Conservation (phyloP, 768 basidiomycete genomes). For the Rhizopogon sp. region DNA sequence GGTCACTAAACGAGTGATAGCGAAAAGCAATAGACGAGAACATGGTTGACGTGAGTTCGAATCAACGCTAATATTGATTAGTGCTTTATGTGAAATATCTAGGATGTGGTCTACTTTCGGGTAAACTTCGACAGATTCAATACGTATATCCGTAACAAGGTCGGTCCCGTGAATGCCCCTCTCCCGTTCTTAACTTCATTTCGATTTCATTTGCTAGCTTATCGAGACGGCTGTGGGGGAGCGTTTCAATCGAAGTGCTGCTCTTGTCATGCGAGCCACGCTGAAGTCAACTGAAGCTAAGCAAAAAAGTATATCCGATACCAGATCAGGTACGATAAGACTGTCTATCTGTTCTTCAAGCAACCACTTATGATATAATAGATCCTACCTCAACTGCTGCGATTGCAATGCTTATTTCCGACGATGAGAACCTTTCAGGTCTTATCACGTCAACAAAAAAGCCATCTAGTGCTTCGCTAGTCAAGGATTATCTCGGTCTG, state of each 20-base stretch:
- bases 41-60: conserved; percentile 58
- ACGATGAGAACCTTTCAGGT: conserved; percentile 58
- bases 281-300: conserved; percentile 65
- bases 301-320: conserved; percentile 56
- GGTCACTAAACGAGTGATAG: conserved; percentile 28
- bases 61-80: not conserved
- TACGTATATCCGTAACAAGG: conserved; percentile 82
- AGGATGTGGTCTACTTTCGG: conserved; percentile 76
- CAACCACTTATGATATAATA: conserved; percentile 19
- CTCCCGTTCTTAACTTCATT: not conserved
- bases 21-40: conserved; percentile 47
- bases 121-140: conserved; percentile 89
- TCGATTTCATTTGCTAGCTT: conserved; percentile 44
- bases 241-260: conserved; percentile 75
- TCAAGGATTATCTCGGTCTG: conserved; percentile 81
- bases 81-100: not conserved
- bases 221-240: conserved; percentile 73
- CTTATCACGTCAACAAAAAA: conserved; percentile 55
- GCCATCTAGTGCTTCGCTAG: conserved; percentile 46
- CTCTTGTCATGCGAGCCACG: conserved; percentile 62
- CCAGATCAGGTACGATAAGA: conserved; percentile 50
- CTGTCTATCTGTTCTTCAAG: not conserved
- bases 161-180: conserved; percentile 28
- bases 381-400: conserved; percentile 65
- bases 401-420: conserved; percentile 57